These are phyloP conservation scores for Diversispora eburnea DNA, from an alignment of 192 early-diverging fungal genomes.

Conservation along the genomic window DNA sequence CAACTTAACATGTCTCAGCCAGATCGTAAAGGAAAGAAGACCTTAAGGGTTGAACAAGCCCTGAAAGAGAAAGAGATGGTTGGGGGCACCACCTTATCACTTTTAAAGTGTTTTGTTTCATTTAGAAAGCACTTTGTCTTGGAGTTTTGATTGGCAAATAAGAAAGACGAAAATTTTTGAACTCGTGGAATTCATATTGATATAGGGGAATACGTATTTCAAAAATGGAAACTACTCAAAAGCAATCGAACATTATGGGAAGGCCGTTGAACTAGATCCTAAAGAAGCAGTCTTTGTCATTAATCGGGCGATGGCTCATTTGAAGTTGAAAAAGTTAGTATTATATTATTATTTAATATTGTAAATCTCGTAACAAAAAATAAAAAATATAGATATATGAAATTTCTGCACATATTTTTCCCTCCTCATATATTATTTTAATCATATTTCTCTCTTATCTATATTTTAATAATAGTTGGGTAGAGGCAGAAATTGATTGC, in stretches of 20 bases:
- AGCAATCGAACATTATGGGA: conserved; percentile 63
- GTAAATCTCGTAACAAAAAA: too few relatives aligned
- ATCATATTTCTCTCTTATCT: not conserved
- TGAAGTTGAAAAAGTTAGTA: conserved; percentile 66
- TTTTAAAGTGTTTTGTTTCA: conserved; percentile 6
- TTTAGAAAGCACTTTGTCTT: not conserved
- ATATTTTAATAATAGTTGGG: conserved; percentile 39
- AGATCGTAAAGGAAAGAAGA: conserved; percentile 27
- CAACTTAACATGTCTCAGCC: not conserved
- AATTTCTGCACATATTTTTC: too few relatives aligned
- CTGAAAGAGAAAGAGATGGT: conserved; percentile 26
- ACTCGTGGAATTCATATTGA: conserved; percentile 4
- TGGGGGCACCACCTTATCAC: conserved; percentile 6
- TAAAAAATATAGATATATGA: too few relatives aligned
- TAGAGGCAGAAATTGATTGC: conserved; percentile 67
- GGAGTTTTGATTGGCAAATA: not conserved
- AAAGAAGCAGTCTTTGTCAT: conserved; percentile 55
- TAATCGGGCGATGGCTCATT: conserved; percentile 79
- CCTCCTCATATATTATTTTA: not conserved
- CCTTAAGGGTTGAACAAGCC: conserved; percentile 15
- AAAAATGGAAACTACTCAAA: conserved; percentile 50
- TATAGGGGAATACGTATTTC: conserved; percentile 60
- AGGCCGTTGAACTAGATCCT: conserved; percentile 59
- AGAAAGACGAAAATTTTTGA: not conserved
- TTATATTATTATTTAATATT: not conserved